phyloP scores from a whole-genome alignment of 1,139 yeast genomes.

The Wickerhamomyces sp. region DNA sequence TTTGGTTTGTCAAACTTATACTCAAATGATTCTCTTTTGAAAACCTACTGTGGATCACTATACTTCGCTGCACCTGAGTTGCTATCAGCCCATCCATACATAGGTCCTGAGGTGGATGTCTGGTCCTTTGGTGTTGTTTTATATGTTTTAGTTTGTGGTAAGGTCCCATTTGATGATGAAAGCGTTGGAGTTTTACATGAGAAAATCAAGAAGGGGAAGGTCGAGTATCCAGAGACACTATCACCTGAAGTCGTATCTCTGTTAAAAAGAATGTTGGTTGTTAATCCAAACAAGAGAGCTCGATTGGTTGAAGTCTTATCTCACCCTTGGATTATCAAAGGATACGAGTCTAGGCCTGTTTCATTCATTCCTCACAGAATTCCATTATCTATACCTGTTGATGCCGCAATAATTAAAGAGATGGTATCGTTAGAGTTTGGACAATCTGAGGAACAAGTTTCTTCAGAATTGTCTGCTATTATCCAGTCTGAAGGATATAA shows the following conservation, averaged over 20 bases:
- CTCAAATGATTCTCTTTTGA: slow-evolving; percentile 65
- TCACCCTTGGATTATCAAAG: slow-evolving; percentile 95
- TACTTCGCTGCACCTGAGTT: slow-evolving; percentile 99
- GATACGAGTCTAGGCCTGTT: slow-evolving; percentile 71
- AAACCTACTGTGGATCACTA: slow-evolving; percentile 94
- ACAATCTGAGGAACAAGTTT: slow-evolving; percentile 50
- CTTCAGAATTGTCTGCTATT: slow-evolving; percentile 51
- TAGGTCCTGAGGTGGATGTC: slow-evolving; percentile 96
- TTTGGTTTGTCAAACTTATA: slow-evolving; percentile 91
- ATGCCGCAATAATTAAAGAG: slow-evolving; percentile 62
- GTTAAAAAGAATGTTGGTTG: slow-evolving; percentile 85
- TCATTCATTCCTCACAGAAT: slow-evolving; percentile 70
- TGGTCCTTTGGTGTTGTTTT: slow-evolving; percentile 98
- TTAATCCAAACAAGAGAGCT: slow-evolving; percentile 80
- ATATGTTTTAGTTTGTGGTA: slow-evolving; percentile 93
- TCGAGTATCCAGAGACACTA: slow-evolving; percentile 83
- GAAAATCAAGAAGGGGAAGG: slow-evolving; percentile 87
- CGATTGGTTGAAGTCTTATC: slow-evolving; percentile 69
- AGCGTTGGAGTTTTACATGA: slow-evolving; percentile 90
- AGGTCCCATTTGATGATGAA: slow-evolving; percentile 97
- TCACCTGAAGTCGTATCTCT: slow-evolving; percentile 81
- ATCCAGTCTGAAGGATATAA: slow-evolving; percentile 67
- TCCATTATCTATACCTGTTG: slow-evolving; percentile 74
- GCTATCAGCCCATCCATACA: slow-evolving; percentile 84
- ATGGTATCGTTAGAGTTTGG: slow-evolving; percentile 84